These are phyloP conservation scores for Fusarium redolens DNA, from an alignment of 2,329 filamentous ascomycete genomes.

Conservation along the genomic window DNA sequence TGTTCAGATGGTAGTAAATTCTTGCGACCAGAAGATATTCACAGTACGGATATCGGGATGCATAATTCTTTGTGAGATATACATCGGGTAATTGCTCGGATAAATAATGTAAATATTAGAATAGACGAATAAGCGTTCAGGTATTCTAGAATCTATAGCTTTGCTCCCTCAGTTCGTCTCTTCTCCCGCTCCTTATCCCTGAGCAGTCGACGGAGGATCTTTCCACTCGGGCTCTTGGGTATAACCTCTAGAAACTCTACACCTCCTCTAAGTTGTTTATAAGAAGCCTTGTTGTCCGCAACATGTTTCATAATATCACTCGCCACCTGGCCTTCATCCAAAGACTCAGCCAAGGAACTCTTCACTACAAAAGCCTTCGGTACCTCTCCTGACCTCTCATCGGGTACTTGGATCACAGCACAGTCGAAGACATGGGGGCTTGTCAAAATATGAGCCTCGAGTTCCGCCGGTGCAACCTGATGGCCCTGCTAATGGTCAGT, in stretches of 20 bases:
- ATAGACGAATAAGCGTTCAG: neutral
- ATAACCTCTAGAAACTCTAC: slow-evolving; percentile 65
- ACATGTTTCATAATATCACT: slow-evolving; percentile 69
- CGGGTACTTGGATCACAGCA: slow-evolving; percentile 77
- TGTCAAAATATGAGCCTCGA: slow-evolving; percentile 78
- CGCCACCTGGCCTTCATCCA: slow-evolving; percentile 61
- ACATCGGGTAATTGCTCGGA: neutral
- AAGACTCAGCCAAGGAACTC: slow-evolving; percentile 51
- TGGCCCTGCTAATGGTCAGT: slow-evolving; percentile 62
- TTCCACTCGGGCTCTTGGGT: slow-evolving; percentile 71
- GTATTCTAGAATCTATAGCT: neutral
- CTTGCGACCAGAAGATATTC: too few relatives aligned
- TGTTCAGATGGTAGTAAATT: too few relatives aligned
- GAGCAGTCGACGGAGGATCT: slow-evolving; percentile 52
- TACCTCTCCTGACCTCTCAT: slow-evolving; percentile 68
- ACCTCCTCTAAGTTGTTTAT: slow-evolving; percentile 64
- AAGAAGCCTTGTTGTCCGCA: slow-evolving; percentile 69
- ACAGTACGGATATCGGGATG: neutral
- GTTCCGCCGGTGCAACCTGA: slow-evolving; percentile 83
- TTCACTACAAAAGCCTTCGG: slow-evolving; percentile 72
- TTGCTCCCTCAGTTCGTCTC: neutral
- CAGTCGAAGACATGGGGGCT: slow-evolving; percentile 78
- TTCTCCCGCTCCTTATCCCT: slow-evolving; percentile 13
- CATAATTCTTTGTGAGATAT: neutral
- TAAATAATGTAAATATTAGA: too few relatives aligned